Evolutionary conservation across 2,329 filamentous ascomycete species (phyloP).

Genomic region (Talaromyces pinophilus): DNA sequence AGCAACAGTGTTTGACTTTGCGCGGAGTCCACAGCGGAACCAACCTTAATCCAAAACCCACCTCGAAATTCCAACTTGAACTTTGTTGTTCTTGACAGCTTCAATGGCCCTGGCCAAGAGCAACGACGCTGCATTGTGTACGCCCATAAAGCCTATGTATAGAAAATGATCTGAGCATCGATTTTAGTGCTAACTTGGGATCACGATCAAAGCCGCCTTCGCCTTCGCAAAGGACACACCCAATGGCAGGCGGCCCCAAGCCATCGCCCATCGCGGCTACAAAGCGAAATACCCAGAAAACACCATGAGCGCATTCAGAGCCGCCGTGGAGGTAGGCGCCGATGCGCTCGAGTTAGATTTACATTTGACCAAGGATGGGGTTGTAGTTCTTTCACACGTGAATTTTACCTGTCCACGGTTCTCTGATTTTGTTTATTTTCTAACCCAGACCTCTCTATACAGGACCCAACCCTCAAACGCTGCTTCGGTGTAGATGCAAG

Average conservation of each 20-base stretch:
- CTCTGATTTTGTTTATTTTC: background rate
- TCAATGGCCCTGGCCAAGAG: background rate
- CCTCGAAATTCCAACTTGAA: background rate
- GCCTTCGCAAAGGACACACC: slow-evolving; percentile 23
- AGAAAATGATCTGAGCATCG: background rate
- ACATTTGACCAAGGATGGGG: slow-evolving; percentile 76
- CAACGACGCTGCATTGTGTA: background rate
- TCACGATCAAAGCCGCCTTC: slow-evolving; percentile 14
- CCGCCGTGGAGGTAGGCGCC: slow-evolving; percentile 70
- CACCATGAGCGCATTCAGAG: slow-evolving; percentile 74
- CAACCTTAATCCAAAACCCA: background rate
- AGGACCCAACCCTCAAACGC: slow-evolving; percentile 75
- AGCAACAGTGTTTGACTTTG: too few species aligned
- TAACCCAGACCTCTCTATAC: background rate
- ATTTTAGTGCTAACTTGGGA: background rate
- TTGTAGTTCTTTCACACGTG: slow-evolving; percentile 83
- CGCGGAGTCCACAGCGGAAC: background rate
- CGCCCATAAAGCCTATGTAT: background rate
- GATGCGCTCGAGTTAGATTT: slow-evolving; percentile 90
- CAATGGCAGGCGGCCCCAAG: slow-evolving; percentile 33
- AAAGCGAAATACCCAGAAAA: slow-evolving; percentile 82
- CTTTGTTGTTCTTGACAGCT: background rate
- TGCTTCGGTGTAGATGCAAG: slow-evolving; percentile 76
- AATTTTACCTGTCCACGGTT: slow-evolving; percentile 13
- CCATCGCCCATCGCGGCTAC: slow-evolving; percentile 49